Conservation (phyloP, 306 rosid species). For the Pterocarpus macrocarpus region DNA sequence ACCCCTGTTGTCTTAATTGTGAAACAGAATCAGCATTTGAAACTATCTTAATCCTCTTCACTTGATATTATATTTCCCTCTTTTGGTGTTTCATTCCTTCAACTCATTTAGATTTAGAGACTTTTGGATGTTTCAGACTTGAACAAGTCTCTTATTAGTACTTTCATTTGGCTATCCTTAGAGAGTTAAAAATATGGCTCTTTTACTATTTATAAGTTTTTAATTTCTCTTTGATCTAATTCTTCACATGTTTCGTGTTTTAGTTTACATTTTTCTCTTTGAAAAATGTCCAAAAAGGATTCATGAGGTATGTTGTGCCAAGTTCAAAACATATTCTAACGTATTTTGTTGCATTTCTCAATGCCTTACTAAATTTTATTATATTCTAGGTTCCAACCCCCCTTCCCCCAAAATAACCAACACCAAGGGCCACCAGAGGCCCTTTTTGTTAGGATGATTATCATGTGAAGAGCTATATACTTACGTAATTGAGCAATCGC, state of each 20-base stretch:
- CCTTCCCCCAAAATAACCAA: background rate
- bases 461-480: constrained; percentile 47
- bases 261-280: constrained; percentile 3
- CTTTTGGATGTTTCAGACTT: constrained; percentile 14
- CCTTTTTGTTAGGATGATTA: constrained; percentile 20
- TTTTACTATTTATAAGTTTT: background rate
- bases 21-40: background rate
- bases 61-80: background rate
- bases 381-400: background rate
- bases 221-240: background rate
- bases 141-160: constrained; percentile 1
- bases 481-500: constrained; percentile 79
- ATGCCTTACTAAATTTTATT: background rate
- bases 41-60: background rate
- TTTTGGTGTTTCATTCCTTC: constrained; percentile 14
- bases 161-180: background rate
- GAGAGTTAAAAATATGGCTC: background rate
- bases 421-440: no score
- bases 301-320: background rate
- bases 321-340: background rate
- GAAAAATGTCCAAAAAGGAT: background rate
- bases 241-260: background rate
- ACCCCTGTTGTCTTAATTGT: background rate
- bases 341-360: constrained; percentile 3
- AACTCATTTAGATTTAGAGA: constrained; percentile 12